phyloP scores from a whole-genome alignment of 345 rosid genomes.

The Kandelia obovata region DNA sequence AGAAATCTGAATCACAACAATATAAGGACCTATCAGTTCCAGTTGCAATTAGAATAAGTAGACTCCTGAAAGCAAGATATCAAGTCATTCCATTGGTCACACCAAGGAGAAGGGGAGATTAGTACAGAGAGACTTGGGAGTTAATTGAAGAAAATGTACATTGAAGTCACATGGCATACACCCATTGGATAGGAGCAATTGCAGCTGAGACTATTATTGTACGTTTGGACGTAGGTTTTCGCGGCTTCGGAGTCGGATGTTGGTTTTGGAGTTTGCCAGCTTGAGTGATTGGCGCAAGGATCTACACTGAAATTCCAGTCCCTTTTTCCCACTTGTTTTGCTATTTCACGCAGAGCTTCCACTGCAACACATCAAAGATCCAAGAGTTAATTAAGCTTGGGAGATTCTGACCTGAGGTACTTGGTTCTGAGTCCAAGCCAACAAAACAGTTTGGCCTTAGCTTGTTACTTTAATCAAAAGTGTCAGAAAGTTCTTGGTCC shows the following conservation, averaged over 20 bases:
- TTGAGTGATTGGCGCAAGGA: constrained; percentile 2
- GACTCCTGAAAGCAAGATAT: no score
- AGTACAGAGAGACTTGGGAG: no score
- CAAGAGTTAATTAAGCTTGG: background rate
- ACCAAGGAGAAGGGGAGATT: no score
- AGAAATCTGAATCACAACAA: constrained; percentile 15
- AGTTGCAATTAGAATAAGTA: no score
- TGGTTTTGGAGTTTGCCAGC: constrained; percentile 4
- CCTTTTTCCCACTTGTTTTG: constrained; percentile 2
- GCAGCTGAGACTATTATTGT: constrained; percentile 29
- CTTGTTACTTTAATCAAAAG: no score
- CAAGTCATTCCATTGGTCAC: no score
- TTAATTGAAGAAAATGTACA: constrained; percentile 11
- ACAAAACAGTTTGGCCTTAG: background rate
- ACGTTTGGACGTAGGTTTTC: background rate
- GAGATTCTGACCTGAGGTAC: background rate
- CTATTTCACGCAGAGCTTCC: constrained; percentile 10
- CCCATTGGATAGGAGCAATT: constrained; percentile 17
- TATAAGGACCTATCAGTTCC: background rate
- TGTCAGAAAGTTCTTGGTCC: no score
- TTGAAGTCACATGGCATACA: constrained; percentile 26
- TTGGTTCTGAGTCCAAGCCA: background rate
- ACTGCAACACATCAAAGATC: background rate
- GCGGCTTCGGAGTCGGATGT: no score
- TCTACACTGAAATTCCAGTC: constrained; percentile 14